These are phyloP conservation scores for Calonectria pseudoreteaudii DNA, from an alignment of 2,329 filamentous ascomycete genomes.

Conservation along the genomic window DNA sequence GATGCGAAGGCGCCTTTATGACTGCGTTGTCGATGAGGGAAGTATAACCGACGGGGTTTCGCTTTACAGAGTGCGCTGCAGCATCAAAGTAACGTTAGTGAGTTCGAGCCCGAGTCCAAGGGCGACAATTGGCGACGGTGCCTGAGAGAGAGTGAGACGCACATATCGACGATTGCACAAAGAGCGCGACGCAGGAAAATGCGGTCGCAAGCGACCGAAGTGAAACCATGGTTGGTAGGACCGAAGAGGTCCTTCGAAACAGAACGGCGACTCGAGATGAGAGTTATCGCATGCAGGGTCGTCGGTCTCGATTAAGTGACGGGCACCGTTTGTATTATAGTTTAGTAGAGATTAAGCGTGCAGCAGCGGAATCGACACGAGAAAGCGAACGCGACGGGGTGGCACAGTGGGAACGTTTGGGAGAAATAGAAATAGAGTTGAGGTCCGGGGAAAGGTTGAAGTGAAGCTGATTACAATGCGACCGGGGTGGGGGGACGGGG, in stretches of 20 bases:
- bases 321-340: background rate
- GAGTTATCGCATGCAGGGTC: slow-evolving; percentile 30
- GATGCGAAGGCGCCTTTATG: slow-evolving; percentile 82
- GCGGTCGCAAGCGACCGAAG: slow-evolving; percentile 47
- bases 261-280: slow-evolving; percentile 28
- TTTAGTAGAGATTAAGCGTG: background rate
- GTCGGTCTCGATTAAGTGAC: background rate
- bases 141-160: slow-evolving; percentile 21
- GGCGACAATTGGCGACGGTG: background rate
- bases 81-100: slow-evolving; percentile 39
- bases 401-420: background rate
- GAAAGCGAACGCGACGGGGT: background rate
- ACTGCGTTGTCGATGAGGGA: slow-evolving; percentile 78
- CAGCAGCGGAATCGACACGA: background rate
- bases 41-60: slow-evolving; percentile 82
- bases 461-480: slow-evolving; percentile 1
- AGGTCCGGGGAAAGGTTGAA: background rate
- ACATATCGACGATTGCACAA: slow-evolving; percentile 49
- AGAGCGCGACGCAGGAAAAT: slow-evolving; percentile 45
- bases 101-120: background rate
- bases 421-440: slow-evolving; percentile 16
- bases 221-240: slow-evolving; percentile 47
- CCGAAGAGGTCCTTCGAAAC: slow-evolving; percentile 30
- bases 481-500: background rate
- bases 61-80: slow-evolving; percentile 76